A percentile compares a stretch with the other conserved stretches of the same genome.
Evolutionary conservation across 1,284 basidiomycete species (phyloP).

Genomic region (Marasmius fiardii): DNA sequence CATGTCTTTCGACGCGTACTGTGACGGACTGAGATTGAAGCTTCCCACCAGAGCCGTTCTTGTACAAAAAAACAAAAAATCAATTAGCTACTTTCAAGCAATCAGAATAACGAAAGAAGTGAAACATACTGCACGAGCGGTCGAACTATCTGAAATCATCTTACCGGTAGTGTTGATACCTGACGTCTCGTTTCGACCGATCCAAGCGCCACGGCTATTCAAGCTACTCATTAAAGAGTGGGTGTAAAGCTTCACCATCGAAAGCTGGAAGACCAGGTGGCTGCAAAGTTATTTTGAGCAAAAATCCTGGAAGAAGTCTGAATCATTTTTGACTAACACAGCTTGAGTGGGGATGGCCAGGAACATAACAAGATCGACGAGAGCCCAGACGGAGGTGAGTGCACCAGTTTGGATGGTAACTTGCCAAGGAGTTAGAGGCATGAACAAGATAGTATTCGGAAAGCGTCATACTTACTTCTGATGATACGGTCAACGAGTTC

Average conservation of each 20-base stretch:
- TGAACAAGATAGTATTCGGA: too few species aligned
- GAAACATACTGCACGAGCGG: too few species aligned
- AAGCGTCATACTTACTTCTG: neutral
- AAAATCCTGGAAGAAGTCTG: neutral
- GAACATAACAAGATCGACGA: neutral
- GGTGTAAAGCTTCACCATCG: neutral
- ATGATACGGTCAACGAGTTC: conserved; percentile 3
- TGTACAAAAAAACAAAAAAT: too few species aligned
- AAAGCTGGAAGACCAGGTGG: neutral
- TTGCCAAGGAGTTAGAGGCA: neutral
- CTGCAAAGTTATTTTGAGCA: neutral
- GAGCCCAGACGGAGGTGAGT: neutral
- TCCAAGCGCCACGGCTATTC: neutral
- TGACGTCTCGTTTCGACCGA: neutral
- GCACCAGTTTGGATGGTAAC: conserved; percentile 1
- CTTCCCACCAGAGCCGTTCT: too few species aligned
- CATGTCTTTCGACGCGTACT: too few species aligned
- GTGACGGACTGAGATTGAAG: too few species aligned
- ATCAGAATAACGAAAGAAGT: too few species aligned
- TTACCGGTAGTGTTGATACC: neutral
- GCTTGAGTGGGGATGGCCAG: neutral
- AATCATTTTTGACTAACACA: neutral
- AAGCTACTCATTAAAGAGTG: conserved; percentile 1
- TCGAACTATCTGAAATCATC: too few species aligned
- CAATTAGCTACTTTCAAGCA: too few species aligned